Evolutionary conservation across 2,329 filamentous ascomycete genomes (phyloP), one percentile per base, ranked within the genome.

Genomic region (Didymella glomerata): DNA sequence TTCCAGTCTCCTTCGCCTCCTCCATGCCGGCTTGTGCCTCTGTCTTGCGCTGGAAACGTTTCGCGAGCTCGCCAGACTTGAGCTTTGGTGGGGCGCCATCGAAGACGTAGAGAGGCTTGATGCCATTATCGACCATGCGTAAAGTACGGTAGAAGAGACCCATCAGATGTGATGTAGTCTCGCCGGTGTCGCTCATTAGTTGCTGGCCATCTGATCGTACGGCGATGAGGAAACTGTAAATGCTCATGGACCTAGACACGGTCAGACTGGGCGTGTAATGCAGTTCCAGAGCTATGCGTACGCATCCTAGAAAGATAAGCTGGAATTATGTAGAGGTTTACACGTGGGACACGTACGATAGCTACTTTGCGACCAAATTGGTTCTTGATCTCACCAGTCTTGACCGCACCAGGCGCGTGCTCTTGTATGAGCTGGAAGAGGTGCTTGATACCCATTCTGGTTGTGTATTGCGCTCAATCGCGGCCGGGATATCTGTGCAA

Each of bases 61-160:
- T 97, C 45, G 95, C 95, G 56, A 99, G 84, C 81, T 99, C 95
- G 64, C 95, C 95, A 0, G 93, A 97, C 81, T 99, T 99, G 76
- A 99, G 88, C 78, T 97, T 98, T 0, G 95, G 95, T 18, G 95
- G 95, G 10, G 93, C 93, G 58, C 95, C 95, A 70, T 99, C 95
- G 76, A 99, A 99, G 57, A 99, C 94, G 78, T 97, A 99, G 67
- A 99, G 86, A 1, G 95, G 95, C 77, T 99, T 99, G 82, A 99
- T 98, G 57, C 95, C 95, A 71, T 97, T 98, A 80, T 99, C 95
- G 72, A 98, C 92, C 82, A 99, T 98, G 70, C 95, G 93, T 7
- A 99, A 85, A 2, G 95, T 99, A 70, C 95, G 93, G 83, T 99
- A 99, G 83, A 99, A 99, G 88, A 99, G 94, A 74, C 95, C 95